Evolutionary conservation across 2,329 filamentous ascomycete genomes (phyloP).

Genomic region (Arthrocladium fulminans): DNA sequence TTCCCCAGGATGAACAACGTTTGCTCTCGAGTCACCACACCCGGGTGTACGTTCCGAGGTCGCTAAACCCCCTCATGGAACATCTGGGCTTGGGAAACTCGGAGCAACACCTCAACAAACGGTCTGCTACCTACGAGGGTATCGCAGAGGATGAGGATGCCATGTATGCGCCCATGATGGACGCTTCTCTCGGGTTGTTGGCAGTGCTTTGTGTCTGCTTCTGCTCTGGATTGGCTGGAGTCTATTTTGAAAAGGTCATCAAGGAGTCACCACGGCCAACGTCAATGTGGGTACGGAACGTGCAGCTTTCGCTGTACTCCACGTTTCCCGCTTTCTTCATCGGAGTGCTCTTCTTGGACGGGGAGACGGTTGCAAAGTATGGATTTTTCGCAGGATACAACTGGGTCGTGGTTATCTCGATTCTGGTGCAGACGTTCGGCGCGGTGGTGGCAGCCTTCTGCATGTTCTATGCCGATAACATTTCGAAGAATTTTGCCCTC

Average conservation of each 20-base stretch:
- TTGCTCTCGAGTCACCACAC: conserved; percentile 51
- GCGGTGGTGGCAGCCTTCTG: conserved; percentile 76
- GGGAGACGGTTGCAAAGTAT: conserved; percentile 67
- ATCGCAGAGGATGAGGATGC: conserved; percentile 56
- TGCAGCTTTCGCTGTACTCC: conserved; percentile 90
- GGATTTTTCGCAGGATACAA: conserved; percentile 97
- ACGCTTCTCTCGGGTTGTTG: conserved; percentile 67
- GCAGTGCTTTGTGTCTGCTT: conserved; percentile 70
- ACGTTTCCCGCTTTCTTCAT: conserved; percentile 80
- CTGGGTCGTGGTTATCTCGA: conserved; percentile 77
- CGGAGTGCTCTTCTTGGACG: conserved; percentile 80
- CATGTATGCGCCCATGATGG: conserved; percentile 52
- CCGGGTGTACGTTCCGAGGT: conserved; percentile 62
- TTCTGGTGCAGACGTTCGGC: conserved; percentile 71
- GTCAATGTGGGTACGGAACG: conserved; percentile 87
- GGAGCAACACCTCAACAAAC: conserved; percentile 46
- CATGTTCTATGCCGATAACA: conserved; percentile 78
- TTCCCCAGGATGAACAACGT: conserved; percentile 54
- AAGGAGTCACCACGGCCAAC: conserved; percentile 69
- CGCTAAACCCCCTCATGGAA: conserved; percentile 66
- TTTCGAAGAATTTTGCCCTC: conserved; percentile 87
- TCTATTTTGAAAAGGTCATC: conserved; percentile 65
- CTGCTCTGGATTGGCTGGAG: conserved; percentile 75
- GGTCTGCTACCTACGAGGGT: conserved; percentile 83
- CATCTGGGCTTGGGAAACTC: conserved; percentile 41